Percentiles rank a stretch among this genome's conserved stretches.
Conservation (phyloP, 306 rosid species). For the Malus domestica region DNA sequence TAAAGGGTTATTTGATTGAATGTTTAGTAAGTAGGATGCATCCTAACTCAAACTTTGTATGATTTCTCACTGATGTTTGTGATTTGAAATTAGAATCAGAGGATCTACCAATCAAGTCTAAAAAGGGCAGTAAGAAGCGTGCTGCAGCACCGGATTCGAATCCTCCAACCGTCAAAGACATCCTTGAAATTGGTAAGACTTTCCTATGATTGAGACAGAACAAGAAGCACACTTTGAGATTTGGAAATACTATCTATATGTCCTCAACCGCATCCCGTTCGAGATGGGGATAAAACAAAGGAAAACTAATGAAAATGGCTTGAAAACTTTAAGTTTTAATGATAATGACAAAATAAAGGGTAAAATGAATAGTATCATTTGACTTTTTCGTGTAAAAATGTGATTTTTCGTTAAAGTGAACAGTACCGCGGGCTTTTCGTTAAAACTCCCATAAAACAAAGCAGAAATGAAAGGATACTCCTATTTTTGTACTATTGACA, state of each 20-base stretch:
- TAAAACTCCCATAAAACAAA: background rate
- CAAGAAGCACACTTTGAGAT: background rate
- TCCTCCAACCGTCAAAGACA: background rate
- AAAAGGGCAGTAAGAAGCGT: background rate
- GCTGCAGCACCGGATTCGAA: background rate
- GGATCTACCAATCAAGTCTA: no score
- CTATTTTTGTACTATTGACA: background rate
- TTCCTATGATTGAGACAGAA: background rate
- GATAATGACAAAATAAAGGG: no score
- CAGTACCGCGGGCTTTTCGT: no score
- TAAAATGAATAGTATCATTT: no score
- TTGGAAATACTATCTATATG: background rate
- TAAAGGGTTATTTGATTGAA: background rate
- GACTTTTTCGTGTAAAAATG: no score
- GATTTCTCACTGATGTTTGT: background rate
- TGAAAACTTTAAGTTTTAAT: no score
- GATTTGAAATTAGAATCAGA: background rate
- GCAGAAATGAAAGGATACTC: background rate
- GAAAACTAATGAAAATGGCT: no score
- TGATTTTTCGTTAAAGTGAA: no score
- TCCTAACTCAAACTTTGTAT: background rate
- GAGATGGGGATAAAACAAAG: background rate
- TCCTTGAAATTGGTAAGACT: slow-evolving; percentile 20
- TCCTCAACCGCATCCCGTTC: background rate
- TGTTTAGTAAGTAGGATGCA: background rate